Evolutionary conservation across 2,329 filamentous ascomycete species (phyloP), one percentile per base, ranked within the genome.

Genomic region (Fusarium albidum): DNA sequence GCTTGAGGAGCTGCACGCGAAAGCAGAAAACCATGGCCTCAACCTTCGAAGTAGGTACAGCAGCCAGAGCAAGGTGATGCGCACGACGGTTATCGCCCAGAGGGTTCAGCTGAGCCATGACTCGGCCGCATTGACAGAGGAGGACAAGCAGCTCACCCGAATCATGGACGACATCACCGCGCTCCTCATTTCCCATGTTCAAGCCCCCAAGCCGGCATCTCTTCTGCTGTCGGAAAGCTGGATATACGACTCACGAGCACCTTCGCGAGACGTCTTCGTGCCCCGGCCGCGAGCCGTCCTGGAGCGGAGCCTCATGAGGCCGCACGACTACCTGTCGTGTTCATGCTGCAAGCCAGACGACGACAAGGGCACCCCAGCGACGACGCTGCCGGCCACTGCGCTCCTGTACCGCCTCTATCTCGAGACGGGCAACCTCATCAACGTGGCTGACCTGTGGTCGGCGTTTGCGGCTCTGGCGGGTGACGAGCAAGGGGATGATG

Each of bases 21-120:
- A 72, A 35, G 77, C 82, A 13, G 69, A 78, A 38, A 71, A 76
- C 37, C 68, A 75, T 5, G 75, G 78, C 9, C 77, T 76, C 31
- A 73, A 79, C 5, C 79, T 96, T 26, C 86, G 87, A 57, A 96
- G 88, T 73, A 88, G 88, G 69, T 90, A 95, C 71, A 88, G 88
- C 63, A 81, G 88, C 10, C 87, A 88, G 59, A 83, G 82, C 73
- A 87, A 85, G 59, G 85, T 89, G 35, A 74, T 91, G 33, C 82
- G 91, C 37, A 91, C 90, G 2, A 94, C 91, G 0, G 85, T 94
- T 27, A 85, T 94, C 43, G 90, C 90, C 13, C 90, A 94, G 68
- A 90, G 90, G 68, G 90, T 95, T 14, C 87, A 92, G 66, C 79
- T 95, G 33, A 91, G 88, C 73, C 89, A 86, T 58, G 87, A 92